Conservation (phyloP, 441 rosid species). For the Aleurites moluccanus region DNA sequence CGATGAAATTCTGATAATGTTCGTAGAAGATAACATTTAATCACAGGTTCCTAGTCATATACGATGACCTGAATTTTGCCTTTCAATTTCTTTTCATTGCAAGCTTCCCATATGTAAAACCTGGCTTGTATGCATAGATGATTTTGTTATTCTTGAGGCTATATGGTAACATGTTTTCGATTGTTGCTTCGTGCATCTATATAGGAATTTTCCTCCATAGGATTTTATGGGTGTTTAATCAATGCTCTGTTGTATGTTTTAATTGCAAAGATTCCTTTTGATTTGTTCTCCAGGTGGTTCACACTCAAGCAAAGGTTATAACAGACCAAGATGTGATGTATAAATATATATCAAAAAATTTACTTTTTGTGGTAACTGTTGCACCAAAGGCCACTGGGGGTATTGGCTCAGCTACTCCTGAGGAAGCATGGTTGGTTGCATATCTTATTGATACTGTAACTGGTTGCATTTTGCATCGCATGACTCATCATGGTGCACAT, state of each 20-base stretch:
- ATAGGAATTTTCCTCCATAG: slow-evolving; percentile 2
- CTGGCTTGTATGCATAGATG: too few species aligned
- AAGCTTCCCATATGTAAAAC: too few species aligned
- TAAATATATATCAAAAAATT: slow-evolving; percentile 82
- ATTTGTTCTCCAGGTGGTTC: slow-evolving; percentile 70
- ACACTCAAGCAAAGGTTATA: slow-evolving; percentile 93
- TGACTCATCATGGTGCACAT: slow-evolving; percentile 92
- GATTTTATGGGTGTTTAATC: slow-evolving; percentile 6
- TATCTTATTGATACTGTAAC: slow-evolving; percentile 91
- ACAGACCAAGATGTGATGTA: slow-evolving; percentile 93
- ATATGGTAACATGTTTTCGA: too few species aligned
- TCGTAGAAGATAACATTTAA: background rate
- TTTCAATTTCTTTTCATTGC: too few species aligned
- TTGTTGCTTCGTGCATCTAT: background rate
- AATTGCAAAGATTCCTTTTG: background rate
- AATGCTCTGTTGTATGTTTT: slow-evolving; percentile 15
- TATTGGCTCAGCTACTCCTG: slow-evolving; percentile 89
- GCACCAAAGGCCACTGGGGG: slow-evolving; percentile 84
- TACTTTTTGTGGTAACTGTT: slow-evolving; percentile 86
- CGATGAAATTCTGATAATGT: background rate
- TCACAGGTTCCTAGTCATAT: background rate
- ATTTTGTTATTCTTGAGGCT: too few species aligned
- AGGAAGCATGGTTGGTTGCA: slow-evolving; percentile 75
- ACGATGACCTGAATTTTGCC: background rate
- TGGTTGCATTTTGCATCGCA: slow-evolving; percentile 89